Evolutionary conservation across 257 asterid genomes (phyloP).

Genomic region (Solanum raphanifolium): DNA sequence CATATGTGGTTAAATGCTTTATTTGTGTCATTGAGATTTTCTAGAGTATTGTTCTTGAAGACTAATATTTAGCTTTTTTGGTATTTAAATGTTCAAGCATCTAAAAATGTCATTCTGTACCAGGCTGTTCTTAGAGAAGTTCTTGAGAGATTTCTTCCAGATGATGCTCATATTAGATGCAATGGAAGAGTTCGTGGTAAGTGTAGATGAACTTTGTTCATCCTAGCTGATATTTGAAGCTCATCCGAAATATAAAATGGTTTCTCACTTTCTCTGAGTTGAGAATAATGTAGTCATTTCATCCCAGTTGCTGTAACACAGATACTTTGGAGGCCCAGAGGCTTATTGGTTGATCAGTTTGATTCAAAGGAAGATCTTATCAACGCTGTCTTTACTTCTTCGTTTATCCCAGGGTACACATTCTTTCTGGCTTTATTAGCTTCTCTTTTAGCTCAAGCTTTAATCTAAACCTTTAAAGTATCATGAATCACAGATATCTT

Average conservation of each 20-base stretch:
- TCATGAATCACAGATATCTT: conserved; percentile 54
- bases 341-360: conserved; percentile 79
- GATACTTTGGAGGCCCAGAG: conserved; percentile 94
- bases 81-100: not conserved
- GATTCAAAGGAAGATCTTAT: conserved; percentile 94
- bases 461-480: conserved; percentile 6
- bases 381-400: conserved; percentile 85
- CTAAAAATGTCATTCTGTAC: conserved; percentile 2
- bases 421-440: not conserved
- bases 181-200: conserved; percentile 94
- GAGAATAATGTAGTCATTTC: conserved; percentile 15
- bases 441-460: not conserved
- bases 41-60: not conserved
- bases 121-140: conserved; percentile 94
- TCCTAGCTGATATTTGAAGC: conserved; percentile 7
- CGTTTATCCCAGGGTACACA: conserved; percentile 85
- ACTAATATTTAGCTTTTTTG: not conserved
- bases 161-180: conserved; percentile 72
- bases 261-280: not conserved
- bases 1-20: not conserved
- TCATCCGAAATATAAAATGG: not conserved
- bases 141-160: conserved; percentile 62
- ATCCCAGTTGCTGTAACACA: conserved; percentile 85
- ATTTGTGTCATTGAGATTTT: not conserved
- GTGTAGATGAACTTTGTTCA: conserved; percentile 12